Percentiles rank a stretch among this genome's conserved stretches.
Conservation (phyloP, 179 eudicot genomes). For the Actinidia arguta region DNA sequence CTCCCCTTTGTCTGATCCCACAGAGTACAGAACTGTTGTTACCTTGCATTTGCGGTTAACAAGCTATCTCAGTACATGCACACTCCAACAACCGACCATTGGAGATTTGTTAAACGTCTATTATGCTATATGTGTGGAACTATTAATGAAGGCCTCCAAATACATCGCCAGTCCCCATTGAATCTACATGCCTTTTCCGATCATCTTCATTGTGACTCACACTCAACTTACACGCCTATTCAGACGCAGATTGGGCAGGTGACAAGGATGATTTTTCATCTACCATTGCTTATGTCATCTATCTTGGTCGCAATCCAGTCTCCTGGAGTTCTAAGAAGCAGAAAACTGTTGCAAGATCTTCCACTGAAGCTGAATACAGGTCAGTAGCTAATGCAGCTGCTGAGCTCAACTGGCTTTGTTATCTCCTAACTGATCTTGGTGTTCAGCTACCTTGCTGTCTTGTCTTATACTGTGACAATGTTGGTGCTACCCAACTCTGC, state of each 20-base stretch:
- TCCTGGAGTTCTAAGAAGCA: background rate
- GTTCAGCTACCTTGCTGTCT: background rate
- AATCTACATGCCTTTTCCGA: too few species aligned
- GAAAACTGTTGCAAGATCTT: background rate
- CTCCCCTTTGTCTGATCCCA: background rate
- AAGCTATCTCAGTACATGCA: constrained; percentile 1
- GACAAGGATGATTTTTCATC: background rate
- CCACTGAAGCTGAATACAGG: background rate
- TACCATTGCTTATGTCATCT: background rate
- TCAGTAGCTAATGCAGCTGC: background rate
- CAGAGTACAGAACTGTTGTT: background rate
- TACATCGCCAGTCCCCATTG: too few species aligned
- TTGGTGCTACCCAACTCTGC: constrained; percentile 5
- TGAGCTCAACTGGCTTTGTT: background rate
- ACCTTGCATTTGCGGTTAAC: background rate
- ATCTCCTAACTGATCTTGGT: background rate
- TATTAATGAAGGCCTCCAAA: too few species aligned
- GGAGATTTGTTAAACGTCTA: background rate
- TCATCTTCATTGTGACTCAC: too few species aligned
- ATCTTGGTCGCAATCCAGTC: background rate
- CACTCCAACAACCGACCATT: background rate
- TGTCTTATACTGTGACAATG: background rate
- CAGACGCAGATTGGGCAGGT: background rate
- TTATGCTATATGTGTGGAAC: background rate
- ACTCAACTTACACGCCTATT: background rate